Conservation (phyloP, 805 yeast genomes). For the Zygoascus bituminiphila region DNA sequence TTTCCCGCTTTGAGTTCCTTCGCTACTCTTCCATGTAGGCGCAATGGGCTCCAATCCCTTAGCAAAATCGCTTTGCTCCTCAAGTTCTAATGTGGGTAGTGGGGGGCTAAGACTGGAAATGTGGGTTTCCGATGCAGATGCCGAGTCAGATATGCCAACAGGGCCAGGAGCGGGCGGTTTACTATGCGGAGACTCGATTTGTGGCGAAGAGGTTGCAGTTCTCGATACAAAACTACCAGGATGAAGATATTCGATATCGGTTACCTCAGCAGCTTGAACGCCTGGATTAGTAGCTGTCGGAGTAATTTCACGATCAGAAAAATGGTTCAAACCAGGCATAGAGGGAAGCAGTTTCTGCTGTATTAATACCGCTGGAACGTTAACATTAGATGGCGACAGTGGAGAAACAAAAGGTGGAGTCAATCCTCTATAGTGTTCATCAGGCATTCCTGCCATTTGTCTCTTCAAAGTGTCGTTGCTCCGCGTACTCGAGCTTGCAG, state of each 20-base stretch:
- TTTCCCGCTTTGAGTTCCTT: background rate
- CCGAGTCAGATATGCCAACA: too few species aligned
- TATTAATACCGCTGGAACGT: background rate
- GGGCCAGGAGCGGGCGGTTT: background rate
- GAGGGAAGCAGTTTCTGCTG: background rate
- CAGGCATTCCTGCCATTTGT: background rate
- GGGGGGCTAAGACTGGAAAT: background rate
- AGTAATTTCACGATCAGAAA: background rate
- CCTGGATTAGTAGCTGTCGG: background rate
- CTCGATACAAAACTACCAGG: background rate
- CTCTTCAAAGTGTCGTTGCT: background rate
- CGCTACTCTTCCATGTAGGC: conserved; percentile 5
- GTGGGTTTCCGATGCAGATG: background rate
- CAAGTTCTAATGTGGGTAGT: background rate
- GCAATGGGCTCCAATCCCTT: conserved; percentile 6
- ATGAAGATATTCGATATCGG: too few species aligned
- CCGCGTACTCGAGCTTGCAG: background rate
- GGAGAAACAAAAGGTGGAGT: background rate
- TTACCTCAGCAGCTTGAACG: background rate
- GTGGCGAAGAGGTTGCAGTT: background rate
- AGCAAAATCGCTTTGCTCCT: conserved; percentile 2
- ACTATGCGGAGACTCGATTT: background rate
- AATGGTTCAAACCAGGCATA: background rate
- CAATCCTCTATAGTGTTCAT: background rate
- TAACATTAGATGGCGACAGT: background rate